Percentiles rank a stretch among this genome's conserved stretches.
Evolutionary conservation across 2,329 filamentous ascomycete species (phyloP).

Genomic region (Diaporthe helianthi): DNA sequence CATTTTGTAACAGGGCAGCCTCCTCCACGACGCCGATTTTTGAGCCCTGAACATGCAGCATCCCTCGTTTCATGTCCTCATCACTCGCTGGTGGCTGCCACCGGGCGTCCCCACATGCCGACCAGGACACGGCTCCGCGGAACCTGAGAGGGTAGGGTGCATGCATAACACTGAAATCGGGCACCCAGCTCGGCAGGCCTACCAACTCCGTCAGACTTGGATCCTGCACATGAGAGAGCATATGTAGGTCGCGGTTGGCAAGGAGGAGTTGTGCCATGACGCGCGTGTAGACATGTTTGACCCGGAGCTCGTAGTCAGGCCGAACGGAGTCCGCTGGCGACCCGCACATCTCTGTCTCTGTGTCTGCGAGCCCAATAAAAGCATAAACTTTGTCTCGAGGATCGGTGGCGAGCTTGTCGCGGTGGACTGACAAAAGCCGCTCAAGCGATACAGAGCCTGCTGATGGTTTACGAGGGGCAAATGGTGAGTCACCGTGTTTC

Average conservation of each 20-base stretch:
- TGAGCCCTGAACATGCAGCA: background rate
- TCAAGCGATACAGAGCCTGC: background rate
- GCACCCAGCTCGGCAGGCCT: conserved; percentile 30
- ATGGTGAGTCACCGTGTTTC: background rate
- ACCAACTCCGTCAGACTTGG: background rate
- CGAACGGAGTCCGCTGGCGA: background rate
- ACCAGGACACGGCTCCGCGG: background rate
- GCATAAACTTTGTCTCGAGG: conserved; percentile 34
- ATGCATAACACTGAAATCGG: conserved; percentile 26
- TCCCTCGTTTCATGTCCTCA: background rate
- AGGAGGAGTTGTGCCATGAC: background rate
- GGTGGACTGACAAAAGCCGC: conserved; percentile 1
- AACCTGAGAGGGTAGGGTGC: conserved; percentile 26
- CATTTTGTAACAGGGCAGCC: background rate
- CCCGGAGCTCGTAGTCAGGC: conserved; percentile 30
- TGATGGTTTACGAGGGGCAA: background rate
- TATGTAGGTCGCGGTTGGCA: background rate
- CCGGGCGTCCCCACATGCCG: background rate
- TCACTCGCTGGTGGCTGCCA: conserved; percentile 2
- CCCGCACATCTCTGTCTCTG: background rate
- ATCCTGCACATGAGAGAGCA: conserved; percentile 1
- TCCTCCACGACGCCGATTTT: background rate
- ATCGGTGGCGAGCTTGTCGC: conserved; percentile 24
- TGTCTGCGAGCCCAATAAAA: conserved; percentile 29
- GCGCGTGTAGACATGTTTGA: conserved; percentile 2